These are phyloP conservation scores for Westerdykella ornata DNA, from an alignment of 2,329 filamentous ascomycete species.

Conservation along the genomic window DNA sequence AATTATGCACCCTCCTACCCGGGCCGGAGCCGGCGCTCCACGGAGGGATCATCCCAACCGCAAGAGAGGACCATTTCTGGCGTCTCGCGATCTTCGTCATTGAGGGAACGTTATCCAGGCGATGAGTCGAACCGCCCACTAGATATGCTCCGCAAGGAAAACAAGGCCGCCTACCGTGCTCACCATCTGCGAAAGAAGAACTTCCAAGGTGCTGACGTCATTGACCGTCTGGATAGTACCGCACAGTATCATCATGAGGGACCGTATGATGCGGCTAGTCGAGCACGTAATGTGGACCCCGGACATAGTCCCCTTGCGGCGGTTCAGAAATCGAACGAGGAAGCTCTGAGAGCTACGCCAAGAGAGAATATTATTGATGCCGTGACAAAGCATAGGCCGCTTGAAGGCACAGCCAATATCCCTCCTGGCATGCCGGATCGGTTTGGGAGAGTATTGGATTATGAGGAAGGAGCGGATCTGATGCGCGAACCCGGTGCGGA, in stretches of 20 bases:
- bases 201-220: constrained; percentile 64
- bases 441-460: constrained; percentile 64
- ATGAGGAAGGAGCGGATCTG: constrained; percentile 80
- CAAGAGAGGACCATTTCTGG: constrained; percentile 21
- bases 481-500: constrained; percentile 76
- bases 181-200: constrained; percentile 60
- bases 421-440: constrained; percentile 65
- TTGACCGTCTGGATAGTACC: constrained; percentile 71
- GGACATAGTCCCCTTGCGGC: constrained; percentile 67
- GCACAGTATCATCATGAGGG: constrained; percentile 80
- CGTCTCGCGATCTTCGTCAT: constrained; percentile 44
- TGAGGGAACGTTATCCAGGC: constrained; percentile 55
- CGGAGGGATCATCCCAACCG: constrained; percentile 23
- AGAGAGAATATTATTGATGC: constrained; percentile 69
- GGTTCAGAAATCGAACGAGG: constrained; percentile 62
- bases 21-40: constrained; percentile 30
- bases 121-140: constrained; percentile 61
- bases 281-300: constrained; percentile 62
- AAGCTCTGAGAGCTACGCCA: constrained; percentile 76
- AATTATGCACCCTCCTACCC: constrained; percentile 27
- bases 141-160: constrained; percentile 58
- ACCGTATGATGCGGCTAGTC: constrained; percentile 76
- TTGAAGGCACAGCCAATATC: constrained; percentile 73
- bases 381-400: constrained; percentile 63
- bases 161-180: constrained; percentile 58